Base-by-base conservation (phyloP, 2,329 filamentous ascomycete species). In the Colletotrichum filicis region DNA sequence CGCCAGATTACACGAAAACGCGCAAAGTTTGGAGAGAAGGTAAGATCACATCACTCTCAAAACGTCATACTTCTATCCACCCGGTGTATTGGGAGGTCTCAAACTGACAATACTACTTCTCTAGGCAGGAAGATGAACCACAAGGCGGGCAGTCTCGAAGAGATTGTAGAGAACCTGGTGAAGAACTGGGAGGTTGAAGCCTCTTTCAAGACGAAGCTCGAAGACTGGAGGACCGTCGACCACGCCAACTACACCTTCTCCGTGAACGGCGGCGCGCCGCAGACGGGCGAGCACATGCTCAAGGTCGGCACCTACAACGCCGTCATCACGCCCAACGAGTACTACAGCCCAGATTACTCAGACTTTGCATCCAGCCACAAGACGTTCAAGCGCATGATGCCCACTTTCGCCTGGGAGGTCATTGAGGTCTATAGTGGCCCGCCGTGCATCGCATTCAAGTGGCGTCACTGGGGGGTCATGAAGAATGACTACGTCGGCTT, bases 151-250 rank as follows among this genome's bases (percentile, higher is more conserved):
- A 90, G 87, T 68, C 86, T 93, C 3, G 87, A 89, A 16, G 82
- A 87, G 61, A 86, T 93, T 5, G 91, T 93, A 52, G 88, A 93
- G 79, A 93, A 93, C 78, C 87, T 93, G 1, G 91, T 93, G 78
- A 93, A 93, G 83, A 93, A 93, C 79, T 93, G 91, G 92, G 91
- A 93, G 80, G 88, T 93, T 64, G 91, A 93, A 80, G 92, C 92
- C 0, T 92, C 90, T 0, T 92, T 92, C 87, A 93, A 93, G 82
- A 86, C 87, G 8, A 77, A 85, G 19, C 84, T 92, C 11, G 76
- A 82, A 3, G 89, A 93, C 80, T 93, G 91, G 91, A 87, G 91
- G 58, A 93, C 92, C 2, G 86, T 93, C 76, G 89, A 92, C 79
- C 84, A 82, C 4, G 78, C 83, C 7, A 87, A 86, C 35, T 93